phyloP scores from a whole-genome alignment of 352 stramenopile genomes.

The Globisporangium apiculatum region DNA sequence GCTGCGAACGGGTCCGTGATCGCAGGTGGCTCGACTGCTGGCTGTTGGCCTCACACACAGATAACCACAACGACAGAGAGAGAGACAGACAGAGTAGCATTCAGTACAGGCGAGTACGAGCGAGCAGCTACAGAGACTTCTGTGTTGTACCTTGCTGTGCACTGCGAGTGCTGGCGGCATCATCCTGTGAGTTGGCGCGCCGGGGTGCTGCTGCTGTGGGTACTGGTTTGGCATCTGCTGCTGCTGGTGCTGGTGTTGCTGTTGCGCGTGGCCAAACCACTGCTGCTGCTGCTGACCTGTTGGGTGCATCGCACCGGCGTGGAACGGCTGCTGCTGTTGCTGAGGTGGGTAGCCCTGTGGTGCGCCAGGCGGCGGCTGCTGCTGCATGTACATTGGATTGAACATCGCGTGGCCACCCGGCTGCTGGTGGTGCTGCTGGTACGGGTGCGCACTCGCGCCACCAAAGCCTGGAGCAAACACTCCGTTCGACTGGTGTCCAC shows the following conservation, averaged over 20 bases:
- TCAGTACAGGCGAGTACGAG: no score
- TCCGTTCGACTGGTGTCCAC: slow-evolving; percentile 5
- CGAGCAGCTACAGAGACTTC: no score
- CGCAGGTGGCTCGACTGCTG: slow-evolving; percentile 15
- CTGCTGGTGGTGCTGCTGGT: slow-evolving; percentile 7
- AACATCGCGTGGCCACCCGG: slow-evolving; percentile 5
- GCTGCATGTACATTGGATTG: slow-evolving; percentile 8
- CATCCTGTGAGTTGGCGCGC: slow-evolving; percentile 1
- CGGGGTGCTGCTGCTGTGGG: slow-evolving; percentile 20
- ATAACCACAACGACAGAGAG: background rate
- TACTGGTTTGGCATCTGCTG: slow-evolving; percentile 15
- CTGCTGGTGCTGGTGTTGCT: slow-evolving; percentile 17
- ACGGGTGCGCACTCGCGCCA: slow-evolving; percentile 5
- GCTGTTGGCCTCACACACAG: background rate
- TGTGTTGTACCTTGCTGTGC: slow-evolving; percentile 28
- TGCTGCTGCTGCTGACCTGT: slow-evolving; percentile 22
- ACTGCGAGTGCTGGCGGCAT: slow-evolving; percentile 17
- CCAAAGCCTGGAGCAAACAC: slow-evolving; percentile 5
- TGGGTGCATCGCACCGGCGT: no score
- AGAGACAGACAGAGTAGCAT: slow-evolving; percentile 3
- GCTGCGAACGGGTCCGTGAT: slow-evolving; percentile 73
- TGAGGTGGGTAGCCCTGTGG: slow-evolving; percentile 32
- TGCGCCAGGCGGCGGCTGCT: slow-evolving; percentile 20
- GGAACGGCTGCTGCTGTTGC: slow-evolving; percentile 9
- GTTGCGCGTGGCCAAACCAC: slow-evolving; percentile 8